phyloP scores from a whole-genome alignment of 2,329 filamentous ascomycete genomes.

The Penicillium verrucosum region DNA sequence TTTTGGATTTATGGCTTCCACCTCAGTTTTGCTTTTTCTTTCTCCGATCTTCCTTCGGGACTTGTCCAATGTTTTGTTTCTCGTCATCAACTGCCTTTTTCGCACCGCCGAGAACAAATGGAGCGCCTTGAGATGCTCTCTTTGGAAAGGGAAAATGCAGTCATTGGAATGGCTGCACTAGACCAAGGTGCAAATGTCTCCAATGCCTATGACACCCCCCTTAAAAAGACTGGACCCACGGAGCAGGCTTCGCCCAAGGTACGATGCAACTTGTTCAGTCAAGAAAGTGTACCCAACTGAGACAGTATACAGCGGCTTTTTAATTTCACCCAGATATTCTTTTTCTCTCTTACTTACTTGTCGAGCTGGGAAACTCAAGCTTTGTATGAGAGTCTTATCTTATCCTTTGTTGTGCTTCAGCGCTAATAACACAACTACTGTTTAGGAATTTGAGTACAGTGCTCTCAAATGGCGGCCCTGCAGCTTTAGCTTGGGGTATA shows the following conservation, averaged over 20 bases:
- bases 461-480: slow-evolving; percentile 24
- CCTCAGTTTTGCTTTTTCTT: slow-evolving; percentile 4
- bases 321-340: slow-evolving; percentile 14
- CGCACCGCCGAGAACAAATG: neutral
- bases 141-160: neutral
- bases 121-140: neutral
- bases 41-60: neutral
- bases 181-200: neutral
- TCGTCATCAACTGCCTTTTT: neutral
- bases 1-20: neutral
- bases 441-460: slow-evolving; percentile 4
- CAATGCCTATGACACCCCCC: neutral
- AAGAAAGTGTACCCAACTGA: neutral
- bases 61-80: neutral
- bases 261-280: neutral
- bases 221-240: neutral
- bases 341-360: slow-evolving; percentile 12
- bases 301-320: slow-evolving; percentile 7
- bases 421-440: neutral
- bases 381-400: neutral
- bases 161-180: neutral
- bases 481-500: slow-evolving; percentile 27
- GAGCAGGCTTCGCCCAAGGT: slow-evolving; percentile 3
- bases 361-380: slow-evolving; percentile 14
- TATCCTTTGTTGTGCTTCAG: neutral